Conservation (phyloP, 768 basidiomycete genomes). For the Auriculariales sp. region DNA sequence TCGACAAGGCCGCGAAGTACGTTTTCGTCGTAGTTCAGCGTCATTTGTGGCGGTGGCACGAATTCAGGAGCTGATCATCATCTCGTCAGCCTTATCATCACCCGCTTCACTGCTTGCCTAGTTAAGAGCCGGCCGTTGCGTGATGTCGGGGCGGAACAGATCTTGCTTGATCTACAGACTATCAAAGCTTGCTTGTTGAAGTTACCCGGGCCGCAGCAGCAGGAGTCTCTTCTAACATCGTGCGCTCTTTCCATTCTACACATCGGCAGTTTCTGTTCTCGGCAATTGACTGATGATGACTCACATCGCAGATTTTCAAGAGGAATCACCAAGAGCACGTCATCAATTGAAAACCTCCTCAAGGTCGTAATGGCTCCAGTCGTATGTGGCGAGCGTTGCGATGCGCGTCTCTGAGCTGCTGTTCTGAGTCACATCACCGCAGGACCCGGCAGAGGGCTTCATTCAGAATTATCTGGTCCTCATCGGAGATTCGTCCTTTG, state of each 20-base stretch:
- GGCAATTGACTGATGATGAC: slow-evolving; percentile 5
- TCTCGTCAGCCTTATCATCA: slow-evolving; percentile 52
- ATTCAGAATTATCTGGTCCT: slow-evolving; percentile 90
- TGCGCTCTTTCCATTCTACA: slow-evolving; percentile 8
- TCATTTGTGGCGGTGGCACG: too few relatives aligned
- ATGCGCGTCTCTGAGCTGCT: background rate
- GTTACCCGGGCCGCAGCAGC: slow-evolving; percentile 46
- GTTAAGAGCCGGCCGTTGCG: slow-evolving; percentile 83
- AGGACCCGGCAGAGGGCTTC: slow-evolving; percentile 90
- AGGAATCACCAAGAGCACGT: slow-evolving; percentile 70
- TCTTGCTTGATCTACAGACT: slow-evolving; percentile 81
- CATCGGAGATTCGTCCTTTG: slow-evolving; percentile 88
- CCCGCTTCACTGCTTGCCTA: slow-evolving; percentile 77
- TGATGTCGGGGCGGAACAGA: slow-evolving; percentile 93
- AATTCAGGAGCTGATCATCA: too few relatives aligned
- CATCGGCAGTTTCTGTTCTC: slow-evolving; percentile 1
- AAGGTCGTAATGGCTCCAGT: slow-evolving; percentile 93
- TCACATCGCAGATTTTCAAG: slow-evolving; percentile 44
- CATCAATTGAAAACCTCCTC: slow-evolving; percentile 76
- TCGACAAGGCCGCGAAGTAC: slow-evolving; percentile 87
- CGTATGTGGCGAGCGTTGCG: slow-evolving; percentile 27
- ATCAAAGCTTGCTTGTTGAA: slow-evolving; percentile 72
- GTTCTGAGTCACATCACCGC: background rate
- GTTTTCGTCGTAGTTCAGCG: too few relatives aligned
- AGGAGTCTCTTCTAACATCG: slow-evolving; percentile 12